A percentile compares a stretch with the other conserved stretches of the same genome.
Evolutionary conservation across 768 basidiomycete species (phyloP).

Genomic region (Paxillus rubicundulus): DNA sequence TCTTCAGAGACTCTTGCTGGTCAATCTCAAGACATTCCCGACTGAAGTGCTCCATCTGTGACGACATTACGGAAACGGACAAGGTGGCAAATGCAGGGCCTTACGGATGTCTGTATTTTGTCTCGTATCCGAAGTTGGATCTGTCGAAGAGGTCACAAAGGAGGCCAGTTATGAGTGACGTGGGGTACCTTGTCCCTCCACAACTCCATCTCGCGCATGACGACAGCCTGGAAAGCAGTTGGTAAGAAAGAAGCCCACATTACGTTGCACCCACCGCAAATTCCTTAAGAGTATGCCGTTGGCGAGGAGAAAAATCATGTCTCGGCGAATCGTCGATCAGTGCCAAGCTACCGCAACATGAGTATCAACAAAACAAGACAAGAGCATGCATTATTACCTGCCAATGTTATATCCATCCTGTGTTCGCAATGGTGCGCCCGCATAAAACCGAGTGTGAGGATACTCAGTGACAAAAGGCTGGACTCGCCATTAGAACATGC

Average conservation of each 20-base stretch:
- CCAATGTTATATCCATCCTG: conserved; percentile 90
- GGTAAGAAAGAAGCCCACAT: neutral
- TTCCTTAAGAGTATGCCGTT: conserved; percentile 90
- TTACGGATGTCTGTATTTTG: conserved; percentile 83
- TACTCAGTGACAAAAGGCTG: conserved; percentile 69
- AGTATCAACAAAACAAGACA: conserved; percentile 1
- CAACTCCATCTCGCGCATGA: conserved; percentile 93
- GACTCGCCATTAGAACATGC: neutral
- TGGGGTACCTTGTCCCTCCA: conserved; percentile 82
- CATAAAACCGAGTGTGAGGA: conserved; percentile 83
- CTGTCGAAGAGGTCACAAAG: conserved; percentile 33
- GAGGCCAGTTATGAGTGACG: neutral
- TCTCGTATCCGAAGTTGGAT: conserved; percentile 90
- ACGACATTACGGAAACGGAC: neutral
- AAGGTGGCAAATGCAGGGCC: conserved; percentile 18
- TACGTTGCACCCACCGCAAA: conserved; percentile 57
- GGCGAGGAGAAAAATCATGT: conserved; percentile 82
- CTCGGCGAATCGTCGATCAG: conserved; percentile 83
- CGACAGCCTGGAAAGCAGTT: conserved; percentile 53
- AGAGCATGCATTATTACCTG: conserved; percentile 49
- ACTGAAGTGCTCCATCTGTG: conserved; percentile 91
- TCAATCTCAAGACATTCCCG: conserved; percentile 94
- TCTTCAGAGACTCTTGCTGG: conserved; percentile 32
- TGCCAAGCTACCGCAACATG: conserved; percentile 51
- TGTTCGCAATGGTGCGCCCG: conserved; percentile 86